Evolutionary conservation across 441 rosid species (phyloP), one percentile per base, ranked within the genome.

Genomic region (Erodium trifolium): DNA sequence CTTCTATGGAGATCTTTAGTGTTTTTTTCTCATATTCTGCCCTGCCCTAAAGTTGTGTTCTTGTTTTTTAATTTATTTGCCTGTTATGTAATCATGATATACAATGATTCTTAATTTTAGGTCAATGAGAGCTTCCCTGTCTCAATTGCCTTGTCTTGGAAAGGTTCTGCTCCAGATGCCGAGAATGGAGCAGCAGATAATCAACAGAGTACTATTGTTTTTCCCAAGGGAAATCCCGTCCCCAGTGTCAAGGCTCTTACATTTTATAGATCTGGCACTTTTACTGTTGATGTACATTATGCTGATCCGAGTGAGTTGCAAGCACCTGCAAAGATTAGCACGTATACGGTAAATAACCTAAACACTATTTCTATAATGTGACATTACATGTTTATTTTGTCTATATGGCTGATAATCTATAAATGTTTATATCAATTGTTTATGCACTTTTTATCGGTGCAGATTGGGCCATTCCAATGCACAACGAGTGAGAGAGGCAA

Each of bases 401-500:
- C 14, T 10, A 11, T 47, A 7, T 37, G 41, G 53, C 13, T 47
- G 4, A 47, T 47, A 11, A 47, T 47, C 14, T 47, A 3, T 47
- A 12, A 13, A 37, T 47, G 10, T 2, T 12, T 75, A 19, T 5
- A 14, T 63, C 57, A 13, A 19, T 10, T 66, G 4, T 47, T 71
- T 37, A 37, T 7, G 55, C 66, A 17, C 65, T 73, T 29, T 64
- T 34, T 55, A n/a, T 73, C 57, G 70, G 75, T 57, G 63, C 83
- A 94, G 99, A 87, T 94, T 66, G 99, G 99, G 70, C 99, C 99
- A 69, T 92, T 94, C 83, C 98, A 89, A 70, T 83, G 89, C 65
- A 68, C 85, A 16, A 85, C 82, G 73, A 82, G 80, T 70, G 94
- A 93, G 57, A 77, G 88, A 39, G 90, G 93, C 59, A 94, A 94